Base-by-base conservation (phyloP, 352 stramenopile genomes). In the Phytophthora idaei region DNA sequence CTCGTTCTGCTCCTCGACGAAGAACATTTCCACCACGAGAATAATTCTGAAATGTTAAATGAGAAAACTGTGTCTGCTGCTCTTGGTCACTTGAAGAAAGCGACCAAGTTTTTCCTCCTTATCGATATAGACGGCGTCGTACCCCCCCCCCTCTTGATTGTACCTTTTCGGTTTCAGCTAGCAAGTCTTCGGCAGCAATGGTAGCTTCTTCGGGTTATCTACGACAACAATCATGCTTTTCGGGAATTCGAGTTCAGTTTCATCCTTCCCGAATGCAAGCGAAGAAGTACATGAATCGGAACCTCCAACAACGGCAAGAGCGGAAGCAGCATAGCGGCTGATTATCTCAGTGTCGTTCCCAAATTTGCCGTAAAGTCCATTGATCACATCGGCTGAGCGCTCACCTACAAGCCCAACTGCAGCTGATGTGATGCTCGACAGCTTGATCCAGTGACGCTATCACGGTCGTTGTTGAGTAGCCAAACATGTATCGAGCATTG, bases 401-500 rank as follows among this genome's bases (percentile, higher is more conserved):
- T 39, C 21, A 21, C 21, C 21, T 21, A 21, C 21, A 21, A 21
- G 34, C 2, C 34, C 34, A 39, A 12, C 2, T 6, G 6, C 34
- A 39, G 12, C 34, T 39, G 34, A 39, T 39, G 36, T n/a, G 12
- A 17, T 42, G 12, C 10, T 37, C 32, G 32, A 37, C 32, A 12
- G 32, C 32, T 42, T 42, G 10, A 42, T n/a, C 36, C 36, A 42
- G 12, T 42, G 36, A 6, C 12, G n/a, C 36, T 12, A 42, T 12
- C 32, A 11, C 32, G 32, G 32, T 37, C 32, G 32, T 37, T 37
- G 32, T 37, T 9, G 32, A 37, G 32, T 37, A 46, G 2, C 5
- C n/a, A 54, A 61, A 61, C 60, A 37, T 37, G 32, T 61, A 62
- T 28, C 60, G 51, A 67, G 51, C 42, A 27, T 34, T 61, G 17